Evolutionary conservation across 306 rosid genomes (phyloP).

Genomic region (Aeschynomene evenia): DNA sequence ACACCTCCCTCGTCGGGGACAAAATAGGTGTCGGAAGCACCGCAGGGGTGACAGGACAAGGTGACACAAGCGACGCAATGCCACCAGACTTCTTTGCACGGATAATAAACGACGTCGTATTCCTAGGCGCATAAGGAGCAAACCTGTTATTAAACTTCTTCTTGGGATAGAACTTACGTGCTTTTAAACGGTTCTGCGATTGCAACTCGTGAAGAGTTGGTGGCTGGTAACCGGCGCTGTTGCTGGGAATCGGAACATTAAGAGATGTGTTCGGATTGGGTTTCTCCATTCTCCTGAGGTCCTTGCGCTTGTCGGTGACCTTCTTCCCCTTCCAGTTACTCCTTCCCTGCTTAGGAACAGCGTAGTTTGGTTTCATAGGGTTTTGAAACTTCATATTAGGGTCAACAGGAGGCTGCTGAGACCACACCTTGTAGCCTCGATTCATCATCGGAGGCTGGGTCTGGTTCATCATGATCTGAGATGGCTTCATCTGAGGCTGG

Average conservation of each 20-base stretch:
- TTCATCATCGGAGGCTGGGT: conserved; percentile 47
- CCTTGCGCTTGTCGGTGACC: conserved; percentile 60
- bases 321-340: conserved; percentile 87
- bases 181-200: conserved; percentile 85
- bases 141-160: conserved; percentile 78
- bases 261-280: conserved; percentile 19
- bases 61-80: conserved; percentile 83
- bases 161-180: conserved; percentile 79
- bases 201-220: conserved; percentile 80
- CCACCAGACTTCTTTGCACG: conserved; percentile 91
- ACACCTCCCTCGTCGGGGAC: conserved; percentile 81
- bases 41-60: conserved; percentile 84
- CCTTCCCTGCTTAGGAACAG: conserved; percentile 38
- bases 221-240: conserved; percentile 49
- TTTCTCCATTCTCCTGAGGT: conserved; percentile 57
- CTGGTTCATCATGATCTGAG: conserved; percentile 48
- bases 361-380: conserved; percentile 41
- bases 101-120: conserved; percentile 82
- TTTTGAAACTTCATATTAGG: conserved; percentile 48
- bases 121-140: conserved; percentile 95
- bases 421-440: conserved; percentile 50
- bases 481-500: conserved; percentile 38
- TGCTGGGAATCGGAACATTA: conserved; percentile 25
- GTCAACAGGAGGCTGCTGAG: conserved; percentile 46
- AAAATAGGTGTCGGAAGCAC: conserved; percentile 86